phyloP scores from a whole-genome alignment of 1,139 yeast genomes.

The Sugiyamaella pinicola region DNA sequence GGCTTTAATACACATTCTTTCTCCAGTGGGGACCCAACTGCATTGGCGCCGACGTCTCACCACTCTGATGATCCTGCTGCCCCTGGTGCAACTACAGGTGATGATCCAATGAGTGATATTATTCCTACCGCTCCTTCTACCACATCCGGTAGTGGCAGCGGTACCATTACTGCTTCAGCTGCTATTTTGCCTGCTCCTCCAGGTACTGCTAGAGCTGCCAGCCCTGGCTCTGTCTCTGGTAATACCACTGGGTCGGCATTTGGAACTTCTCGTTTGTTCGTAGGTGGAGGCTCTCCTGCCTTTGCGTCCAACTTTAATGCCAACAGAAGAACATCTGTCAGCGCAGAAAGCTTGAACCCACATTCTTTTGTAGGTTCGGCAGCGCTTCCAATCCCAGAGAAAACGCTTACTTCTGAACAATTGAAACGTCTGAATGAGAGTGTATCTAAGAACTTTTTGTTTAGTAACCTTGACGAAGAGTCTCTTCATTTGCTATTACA shows the following conservation, averaged over 20 bases:
- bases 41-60: conserved; percentile 16
- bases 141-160: conserved; percentile 8
- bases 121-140: conserved; percentile 1
- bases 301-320: conserved; percentile 51
- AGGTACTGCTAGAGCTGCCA: not conserved
- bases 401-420: conserved; percentile 51
- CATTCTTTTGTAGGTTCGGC: conserved; percentile 29
- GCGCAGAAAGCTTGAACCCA: conserved; percentile 59
- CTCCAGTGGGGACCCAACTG: conserved; percentile 23
- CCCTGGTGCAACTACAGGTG: not conserved
- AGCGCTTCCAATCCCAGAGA: conserved; percentile 24
- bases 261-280: conserved; percentile 6
- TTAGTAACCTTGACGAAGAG: conserved; percentile 71
- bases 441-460: conserved; percentile 79
- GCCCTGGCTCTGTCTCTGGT: conserved; percentile 2
- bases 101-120: conserved; percentile 15
- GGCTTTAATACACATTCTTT: conserved; percentile 27
- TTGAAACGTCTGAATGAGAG: conserved; percentile 66
- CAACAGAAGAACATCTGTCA: conserved; percentile 82
- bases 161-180: conserved; percentile 13
- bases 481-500: conserved; percentile 75
- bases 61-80: conserved; percentile 8
- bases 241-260: not conserved
- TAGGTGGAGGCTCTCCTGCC: conserved; percentile 11
- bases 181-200: conserved; percentile 12